phyloP scores from a whole-genome alignment of 768 basidiomycete species.

The Saitozyma podzolica region DNA sequence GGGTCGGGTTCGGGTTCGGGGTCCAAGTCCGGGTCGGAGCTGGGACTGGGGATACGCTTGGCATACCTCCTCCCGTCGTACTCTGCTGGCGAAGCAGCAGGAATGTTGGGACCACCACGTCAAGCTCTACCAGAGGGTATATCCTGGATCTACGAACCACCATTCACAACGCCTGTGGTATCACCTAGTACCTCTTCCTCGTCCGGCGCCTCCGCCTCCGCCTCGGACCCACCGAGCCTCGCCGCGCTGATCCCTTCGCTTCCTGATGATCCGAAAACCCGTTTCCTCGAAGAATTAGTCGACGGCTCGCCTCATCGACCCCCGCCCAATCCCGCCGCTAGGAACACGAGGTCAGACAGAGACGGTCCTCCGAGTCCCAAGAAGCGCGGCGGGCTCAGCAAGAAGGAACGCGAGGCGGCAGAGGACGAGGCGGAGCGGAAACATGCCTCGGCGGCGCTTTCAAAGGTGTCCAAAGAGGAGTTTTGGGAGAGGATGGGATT shows the following conservation, averaged over 20 bases:
- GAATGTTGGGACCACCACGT: constrained; percentile 29
- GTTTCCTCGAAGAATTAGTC: constrained; percentile 89
- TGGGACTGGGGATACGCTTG: constrained; percentile 10
- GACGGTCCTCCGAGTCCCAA: no score
- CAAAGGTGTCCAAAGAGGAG: constrained; percentile 64
- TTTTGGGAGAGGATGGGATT: constrained; percentile 99
- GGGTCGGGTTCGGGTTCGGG: background rate
- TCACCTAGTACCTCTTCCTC: constrained; percentile 3
- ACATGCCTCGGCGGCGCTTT: constrained; percentile 57
- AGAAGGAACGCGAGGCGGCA: background rate
- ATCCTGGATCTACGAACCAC: constrained; percentile 56
- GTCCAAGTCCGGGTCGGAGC: no score
- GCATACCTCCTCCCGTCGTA: constrained; percentile 44
- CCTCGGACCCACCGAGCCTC: constrained; percentile 48
- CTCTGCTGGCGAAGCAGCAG: constrained; percentile 32
- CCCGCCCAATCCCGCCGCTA: no score
- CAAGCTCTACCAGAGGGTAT: constrained; percentile 23
- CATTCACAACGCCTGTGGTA: constrained; percentile 23
- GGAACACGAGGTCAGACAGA: no score
- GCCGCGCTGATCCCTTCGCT: constrained; percentile 82
- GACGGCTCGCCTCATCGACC: background rate
- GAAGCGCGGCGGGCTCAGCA: background rate
- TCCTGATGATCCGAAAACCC: constrained; percentile 94
- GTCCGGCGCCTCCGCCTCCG: background rate
- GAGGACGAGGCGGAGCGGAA: constrained; percentile 40